Base-by-base conservation (phyloP, 1,284 basidiomycete species). In the Kwoniella shivajii region DNA sequence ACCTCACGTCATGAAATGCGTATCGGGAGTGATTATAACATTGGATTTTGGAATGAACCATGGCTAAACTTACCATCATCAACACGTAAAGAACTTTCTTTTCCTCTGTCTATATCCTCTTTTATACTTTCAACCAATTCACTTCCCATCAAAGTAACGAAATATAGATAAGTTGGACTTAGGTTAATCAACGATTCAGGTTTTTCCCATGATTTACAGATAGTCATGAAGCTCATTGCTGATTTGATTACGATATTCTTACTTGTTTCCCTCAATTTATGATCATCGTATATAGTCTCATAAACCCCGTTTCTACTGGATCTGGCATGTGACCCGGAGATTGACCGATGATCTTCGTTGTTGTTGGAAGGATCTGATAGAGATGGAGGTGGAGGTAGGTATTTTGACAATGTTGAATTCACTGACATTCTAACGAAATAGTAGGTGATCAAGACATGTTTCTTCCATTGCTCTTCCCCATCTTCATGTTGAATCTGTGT, bases 221-320 rank as follows among this genome's bases (percentile, higher is more conserved):
- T 62, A 16, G 67, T 56, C 27, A 75, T 50, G 42, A 73, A 61
- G 29, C 60, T 61, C 6, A 71, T 48, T 2, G 71, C 70, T 0
- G 64, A 65, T 34, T 71, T 64, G 16, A 67, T 44, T 11, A 59
- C 60, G 6, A 60, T 31, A 3, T 26, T 33, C 31, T 41, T 31
- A 27, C 49, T 50, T 6, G 43, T 33, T 16, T 51, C 41, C 24
- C 54, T 34, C 27, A 63, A 26, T 2, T 37, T 14, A 5, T 56
- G 20, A 22, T 59, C 52, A 13, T 18, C 16, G 16, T 92, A 9
- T 47, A 34, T 30, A 14, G 14, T 47, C 1, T 24, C 45, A 9
- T 43, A 11, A 43, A 43, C 39, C 20, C 45, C 45, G 14, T 34
- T 24, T 7, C 27, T 27, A 11, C 42, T n/a, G 41, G 11, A 26